Conservation (phyloP, 2,329 filamentous ascomycete genomes). For the Drechmeria coniospora region DNA sequence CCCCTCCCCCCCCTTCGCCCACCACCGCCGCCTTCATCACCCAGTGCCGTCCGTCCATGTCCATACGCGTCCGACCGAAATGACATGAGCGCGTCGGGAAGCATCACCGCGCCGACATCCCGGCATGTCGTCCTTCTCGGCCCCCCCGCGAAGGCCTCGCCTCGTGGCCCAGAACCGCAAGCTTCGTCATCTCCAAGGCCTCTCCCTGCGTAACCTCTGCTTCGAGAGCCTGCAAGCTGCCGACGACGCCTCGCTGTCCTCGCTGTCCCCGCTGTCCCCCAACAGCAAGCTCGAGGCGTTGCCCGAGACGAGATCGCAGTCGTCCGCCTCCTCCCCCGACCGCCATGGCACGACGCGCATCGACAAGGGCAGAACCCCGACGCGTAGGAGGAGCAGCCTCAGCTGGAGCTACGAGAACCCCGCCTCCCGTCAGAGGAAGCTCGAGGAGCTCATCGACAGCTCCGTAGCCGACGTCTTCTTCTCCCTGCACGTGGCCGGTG, state of each 20-base stretch:
- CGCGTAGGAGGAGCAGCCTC: conserved; percentile 31
- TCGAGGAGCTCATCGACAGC: conserved; percentile 57
- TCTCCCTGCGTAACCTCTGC: conserved; percentile 74
- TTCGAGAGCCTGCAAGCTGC: conserved; percentile 54
- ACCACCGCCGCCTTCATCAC: too few relatives aligned
- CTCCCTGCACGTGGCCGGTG: conserved; percentile 54
- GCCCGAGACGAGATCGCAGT: conserved; percentile 25
- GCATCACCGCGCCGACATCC: conserved; percentile 4
- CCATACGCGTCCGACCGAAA: not conserved
- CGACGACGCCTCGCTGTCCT: conserved; percentile 69
- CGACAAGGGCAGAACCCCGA: conserved; percentile 5
- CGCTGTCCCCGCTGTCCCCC: too few relatives aligned
- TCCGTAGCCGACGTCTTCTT: conserved; percentile 82
- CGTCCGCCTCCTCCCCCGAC: conserved; percentile 37
- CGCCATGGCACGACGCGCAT: conserved; percentile 6
- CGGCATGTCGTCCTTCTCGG: conserved; percentile 20
- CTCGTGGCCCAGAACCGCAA: conserved; percentile 65
- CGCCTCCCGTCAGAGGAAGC: conserved; percentile 49
- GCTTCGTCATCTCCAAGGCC: conserved; percentile 71
- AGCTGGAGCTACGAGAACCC: conserved; percentile 31
- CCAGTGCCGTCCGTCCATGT: not conserved
- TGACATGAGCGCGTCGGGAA: too few relatives aligned
- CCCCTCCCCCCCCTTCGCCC: too few relatives aligned
- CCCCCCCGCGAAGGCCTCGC: conserved; percentile 29
- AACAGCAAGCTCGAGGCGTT: conserved; percentile 45